These are phyloP conservation scores for Rubroshorea leprosula DNA, from an alignment of 345 rosid species.

Conservation along the genomic window DNA sequence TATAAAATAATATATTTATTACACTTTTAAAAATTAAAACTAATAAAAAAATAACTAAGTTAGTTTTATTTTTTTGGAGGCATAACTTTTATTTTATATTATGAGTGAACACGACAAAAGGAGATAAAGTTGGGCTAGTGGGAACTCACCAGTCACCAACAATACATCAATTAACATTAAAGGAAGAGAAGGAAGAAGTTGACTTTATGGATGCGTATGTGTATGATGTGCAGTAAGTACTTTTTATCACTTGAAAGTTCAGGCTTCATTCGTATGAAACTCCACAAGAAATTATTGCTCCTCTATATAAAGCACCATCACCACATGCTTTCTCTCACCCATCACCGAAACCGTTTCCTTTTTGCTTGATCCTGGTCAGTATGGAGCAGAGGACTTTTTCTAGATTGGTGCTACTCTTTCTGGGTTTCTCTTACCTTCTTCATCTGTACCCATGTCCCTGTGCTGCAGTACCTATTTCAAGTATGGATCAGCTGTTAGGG, in stretches of 20 bases:
- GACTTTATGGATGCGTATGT: neutral
- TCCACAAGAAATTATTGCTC: neutral
- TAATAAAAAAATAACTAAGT: no score
- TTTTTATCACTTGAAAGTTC: no score
- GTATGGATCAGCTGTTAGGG: conserved; percentile 11
- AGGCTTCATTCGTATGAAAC: neutral
- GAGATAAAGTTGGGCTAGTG: neutral
- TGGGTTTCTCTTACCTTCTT: conserved; percentile 26
- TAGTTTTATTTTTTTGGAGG: neutral
- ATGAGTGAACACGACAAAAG: neutral
- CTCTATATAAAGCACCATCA: neutral
- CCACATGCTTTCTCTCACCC: neutral
- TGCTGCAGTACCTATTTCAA: conserved; percentile 20
- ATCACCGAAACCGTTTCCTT: neutral
- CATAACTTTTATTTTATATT: neutral
- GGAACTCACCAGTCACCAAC: neutral
- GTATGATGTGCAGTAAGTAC: neutral
- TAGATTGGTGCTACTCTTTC: conserved; percentile 17
- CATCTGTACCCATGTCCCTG: conserved; percentile 1
- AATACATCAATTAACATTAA: neutral
- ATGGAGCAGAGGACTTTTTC: conserved; percentile 3
- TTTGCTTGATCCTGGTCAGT: neutral
- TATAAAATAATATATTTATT: no score
- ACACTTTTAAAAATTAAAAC: no score
- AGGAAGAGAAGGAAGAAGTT: neutral